phyloP scores from a whole-genome alignment of 371 early-diverging fungal species.

The Lichtheimia ramosa region DNA sequence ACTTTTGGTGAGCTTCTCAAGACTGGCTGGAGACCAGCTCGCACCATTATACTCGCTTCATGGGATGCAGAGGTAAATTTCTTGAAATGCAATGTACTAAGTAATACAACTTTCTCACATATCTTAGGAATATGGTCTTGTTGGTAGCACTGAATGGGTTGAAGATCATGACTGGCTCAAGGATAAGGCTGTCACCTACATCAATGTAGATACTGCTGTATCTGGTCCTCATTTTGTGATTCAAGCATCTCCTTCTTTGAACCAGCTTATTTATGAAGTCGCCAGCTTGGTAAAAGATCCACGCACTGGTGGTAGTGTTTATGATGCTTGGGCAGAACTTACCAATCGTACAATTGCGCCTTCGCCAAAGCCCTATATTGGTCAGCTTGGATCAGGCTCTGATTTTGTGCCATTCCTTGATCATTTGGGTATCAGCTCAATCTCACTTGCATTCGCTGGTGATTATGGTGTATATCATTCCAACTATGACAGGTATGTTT shows the following conservation, averaged over 20 bases:
- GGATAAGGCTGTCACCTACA: conserved; percentile 52
- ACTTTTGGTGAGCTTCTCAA: conserved; percentile 48
- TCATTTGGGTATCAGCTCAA: conserved; percentile 61
- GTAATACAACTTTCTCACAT: too few relatives aligned
- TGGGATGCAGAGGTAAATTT: conserved; percentile 59
- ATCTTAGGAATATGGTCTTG: conserved; percentile 8
- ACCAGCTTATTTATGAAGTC: conserved; percentile 41
- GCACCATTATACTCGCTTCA: conserved; percentile 58
- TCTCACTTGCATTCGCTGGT: conserved; percentile 53
- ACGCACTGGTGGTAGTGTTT: conserved; percentile 16
- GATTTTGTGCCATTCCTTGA: conserved; percentile 64
- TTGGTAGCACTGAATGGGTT: conserved; percentile 67
- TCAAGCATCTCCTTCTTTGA: conserved; percentile 46
- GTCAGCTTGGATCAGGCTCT: conserved; percentile 49
- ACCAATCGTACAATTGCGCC: conserved; percentile 10
- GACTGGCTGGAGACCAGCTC: conserved; percentile 60
- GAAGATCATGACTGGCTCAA: conserved; percentile 57
- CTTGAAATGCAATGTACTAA: neutral
- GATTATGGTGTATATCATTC: conserved; percentile 60
- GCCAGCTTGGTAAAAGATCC: conserved; percentile 44
- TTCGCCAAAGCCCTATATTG: conserved; percentile 17
- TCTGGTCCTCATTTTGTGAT: conserved; percentile 45
- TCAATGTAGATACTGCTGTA: conserved; percentile 53
- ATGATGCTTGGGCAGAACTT: conserved; percentile 19
- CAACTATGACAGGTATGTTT: conserved; percentile 47